phyloP scores from a whole-genome alignment of 192 early-diverging fungal species.

The Umbelopsis vinacea region DNA sequence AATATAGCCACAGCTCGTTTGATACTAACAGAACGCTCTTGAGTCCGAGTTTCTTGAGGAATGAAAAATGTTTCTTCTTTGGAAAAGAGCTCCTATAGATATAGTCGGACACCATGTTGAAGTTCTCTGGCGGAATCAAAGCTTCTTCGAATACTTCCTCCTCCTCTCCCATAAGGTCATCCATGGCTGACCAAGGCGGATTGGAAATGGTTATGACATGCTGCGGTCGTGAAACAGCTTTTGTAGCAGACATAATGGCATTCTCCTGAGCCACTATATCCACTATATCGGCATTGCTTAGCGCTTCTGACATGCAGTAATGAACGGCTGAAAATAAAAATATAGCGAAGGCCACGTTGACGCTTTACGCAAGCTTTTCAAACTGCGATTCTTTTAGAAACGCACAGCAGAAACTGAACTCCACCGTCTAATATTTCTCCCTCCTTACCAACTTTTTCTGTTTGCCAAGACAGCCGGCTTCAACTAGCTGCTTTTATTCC shows the following conservation, averaged over 20 bases:
- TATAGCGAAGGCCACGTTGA: not conserved
- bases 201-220: slow-evolving; percentile 14
- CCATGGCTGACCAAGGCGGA: slow-evolving; percentile 33
- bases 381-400: not conserved
- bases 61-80: slow-evolving; percentile 90
- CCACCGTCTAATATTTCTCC: not conserved
- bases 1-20: not conserved
- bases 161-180: slow-evolving; percentile 40
- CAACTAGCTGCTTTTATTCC: slow-evolving; percentile 6
- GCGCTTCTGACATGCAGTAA: not conserved
- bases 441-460: not conserved
- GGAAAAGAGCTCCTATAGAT: slow-evolving; percentile 96
- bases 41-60: slow-evolving; percentile 84
- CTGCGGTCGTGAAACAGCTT: not conserved
- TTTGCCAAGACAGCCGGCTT: not conserved
- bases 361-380: not conserved
- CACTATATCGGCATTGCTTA: not conserved
- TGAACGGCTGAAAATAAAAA: too few species aligned
- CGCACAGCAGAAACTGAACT: not conserved
- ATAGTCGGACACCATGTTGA: slow-evolving; percentile 92
- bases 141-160: slow-evolving; percentile 55
- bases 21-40: slow-evolving; percentile 81
- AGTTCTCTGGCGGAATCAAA: slow-evolving; percentile 91
- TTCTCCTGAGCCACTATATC: not conserved
- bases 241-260: not conserved